Evolutionary conservation across 2,329 filamentous ascomycete genomes (phyloP), one percentile per base, ranked within the genome.

Genomic region (Fusarium zealandicum): DNA sequence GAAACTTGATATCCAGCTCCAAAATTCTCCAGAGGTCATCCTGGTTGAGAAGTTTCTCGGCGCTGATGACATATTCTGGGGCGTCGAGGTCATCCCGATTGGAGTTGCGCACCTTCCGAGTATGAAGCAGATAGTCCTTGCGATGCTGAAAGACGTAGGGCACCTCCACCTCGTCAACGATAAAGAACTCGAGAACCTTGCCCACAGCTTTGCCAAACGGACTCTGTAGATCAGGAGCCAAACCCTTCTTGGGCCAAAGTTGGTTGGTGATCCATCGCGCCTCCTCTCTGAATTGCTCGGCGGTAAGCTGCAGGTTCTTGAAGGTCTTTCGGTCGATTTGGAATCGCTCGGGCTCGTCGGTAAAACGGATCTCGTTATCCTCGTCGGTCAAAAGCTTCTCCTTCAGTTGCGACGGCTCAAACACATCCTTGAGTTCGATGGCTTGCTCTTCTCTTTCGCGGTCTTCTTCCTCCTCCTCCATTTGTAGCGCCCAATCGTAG

Each of bases 131-230:
- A 70, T 98, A 99, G 72, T 99, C 95, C 74, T 97, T 96, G 57
- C 95, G 91, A 70, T 99, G 95, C 73, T 97, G 93, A 74, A 97
- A 97, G 65, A 99, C 95, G 73, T 96, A 99, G 0, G 95, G 93
- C 1, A 97, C 92, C 73, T 99, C 95, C 66, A 93, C 92, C 64
- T 96, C 91, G 61, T 98, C 93, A 4, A 93, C 86, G 43, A 96
- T 91, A 75, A 99, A 92, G 71, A 98, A 97, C 68, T 97, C 91
- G 32, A 99, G 82, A 10, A 98, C 93, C 73, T 96, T 96, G 64
- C 88, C 87, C 48, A 99, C 88, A 5, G 93, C 90, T 66, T 90
- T 90, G 68, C 90, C 87, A 73, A 99, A 98, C 0, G 92, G 91
- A 28, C 85, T 84, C 46, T 90, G 86, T 45, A 97, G 81, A 58